Percentiles rank a stretch among this genome's conserved stretches.
Evolutionary conservation across 2,329 filamentous ascomycete species (phyloP).

Genomic region (Calonectria ilicicola): DNA sequence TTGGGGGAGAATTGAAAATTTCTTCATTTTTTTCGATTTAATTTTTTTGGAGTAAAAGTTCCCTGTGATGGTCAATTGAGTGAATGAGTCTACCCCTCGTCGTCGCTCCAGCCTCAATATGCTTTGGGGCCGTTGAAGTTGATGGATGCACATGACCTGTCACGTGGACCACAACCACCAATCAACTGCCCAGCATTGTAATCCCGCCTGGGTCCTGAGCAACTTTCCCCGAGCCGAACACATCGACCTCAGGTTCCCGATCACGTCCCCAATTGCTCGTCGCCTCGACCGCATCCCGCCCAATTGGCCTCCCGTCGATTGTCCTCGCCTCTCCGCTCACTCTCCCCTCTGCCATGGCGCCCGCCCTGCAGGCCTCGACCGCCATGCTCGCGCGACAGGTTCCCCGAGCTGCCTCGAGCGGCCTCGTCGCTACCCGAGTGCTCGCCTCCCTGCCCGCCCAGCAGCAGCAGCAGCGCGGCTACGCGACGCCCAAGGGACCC

Average conservation of each 20-base stretch:
- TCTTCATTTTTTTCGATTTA: neutral
- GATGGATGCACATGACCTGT: conserved; percentile 43
- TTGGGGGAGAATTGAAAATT: neutral
- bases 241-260: conserved; percentile 33
- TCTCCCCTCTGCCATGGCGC: conserved; percentile 45
- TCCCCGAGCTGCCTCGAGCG: conserved; percentile 37
- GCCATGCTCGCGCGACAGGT: conserved; percentile 53
- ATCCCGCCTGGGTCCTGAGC: conserved; percentile 54
- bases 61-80: neutral
- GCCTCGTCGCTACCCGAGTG: conserved; percentile 35
- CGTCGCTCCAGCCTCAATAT: neutral
- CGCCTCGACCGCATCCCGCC: conserved; percentile 29
- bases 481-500: conserved; percentile 80
- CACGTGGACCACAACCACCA: conserved; percentile 45
- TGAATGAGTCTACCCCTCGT: neutral
- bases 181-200: conserved; percentile 55
- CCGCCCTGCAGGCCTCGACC: conserved; percentile 46
- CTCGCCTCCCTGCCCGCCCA: conserved; percentile 27
- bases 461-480: conserved; percentile 51
- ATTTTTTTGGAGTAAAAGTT: neutral
- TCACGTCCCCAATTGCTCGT: conserved; percentile 44
- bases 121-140: neutral
- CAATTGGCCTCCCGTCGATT: conserved; percentile 46
- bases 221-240: conserved; percentile 46
- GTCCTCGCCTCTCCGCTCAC: conserved; percentile 31